phyloP scores from a whole-genome alignment of 2,329 filamentous ascomycete genomes.

The Lanzia echinophila region DNA sequence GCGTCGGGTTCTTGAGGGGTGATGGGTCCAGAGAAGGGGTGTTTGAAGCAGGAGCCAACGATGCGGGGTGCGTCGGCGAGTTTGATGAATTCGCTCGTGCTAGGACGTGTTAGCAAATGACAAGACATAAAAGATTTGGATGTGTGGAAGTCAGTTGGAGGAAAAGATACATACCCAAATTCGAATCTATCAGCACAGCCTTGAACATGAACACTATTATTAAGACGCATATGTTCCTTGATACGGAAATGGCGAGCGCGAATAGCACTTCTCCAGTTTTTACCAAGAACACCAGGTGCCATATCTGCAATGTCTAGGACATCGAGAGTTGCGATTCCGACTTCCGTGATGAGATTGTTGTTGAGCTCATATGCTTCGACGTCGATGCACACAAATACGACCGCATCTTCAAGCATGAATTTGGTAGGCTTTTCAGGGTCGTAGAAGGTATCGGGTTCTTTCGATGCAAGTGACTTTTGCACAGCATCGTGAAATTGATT shows the following conservation, averaged over 20 bases:
- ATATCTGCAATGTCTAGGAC: slow-evolving; percentile 48
- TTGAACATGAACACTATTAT: slow-evolving; percentile 61
- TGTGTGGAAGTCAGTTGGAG: too few relatives aligned
- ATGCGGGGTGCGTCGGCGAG: slow-evolving; percentile 37
- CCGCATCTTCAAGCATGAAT: slow-evolving; percentile 43
- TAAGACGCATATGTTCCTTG: slow-evolving; percentile 56
- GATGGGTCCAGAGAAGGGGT: slow-evolving; percentile 41
- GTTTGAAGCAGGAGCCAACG: slow-evolving; percentile 49
- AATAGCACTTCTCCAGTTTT: slow-evolving; percentile 62
- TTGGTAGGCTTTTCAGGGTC: slow-evolving; percentile 40
- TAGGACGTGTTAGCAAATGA: slow-evolving; percentile 5
- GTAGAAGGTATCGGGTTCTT: slow-evolving; percentile 29
- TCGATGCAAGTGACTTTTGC: slow-evolving; percentile 22
- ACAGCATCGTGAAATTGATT: slow-evolving; percentile 23
- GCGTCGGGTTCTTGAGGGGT: neutral
- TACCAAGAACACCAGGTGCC: slow-evolving; percentile 53
- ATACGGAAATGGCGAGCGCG: slow-evolving; percentile 70
- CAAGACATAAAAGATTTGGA: too few relatives aligned
- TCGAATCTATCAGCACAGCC: slow-evolving; percentile 70
- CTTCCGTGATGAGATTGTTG: slow-evolving; percentile 66
- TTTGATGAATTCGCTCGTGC: slow-evolving; percentile 48
- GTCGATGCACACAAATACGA: slow-evolving; percentile 73
- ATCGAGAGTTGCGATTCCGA: slow-evolving; percentile 79
- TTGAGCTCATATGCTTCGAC: slow-evolving; percentile 72
- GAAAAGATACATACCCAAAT: slow-evolving; percentile 56